phyloP scores from a whole-genome alignment of 1,284 basidiomycete genomes.

The Baeospora myosura region DNA sequence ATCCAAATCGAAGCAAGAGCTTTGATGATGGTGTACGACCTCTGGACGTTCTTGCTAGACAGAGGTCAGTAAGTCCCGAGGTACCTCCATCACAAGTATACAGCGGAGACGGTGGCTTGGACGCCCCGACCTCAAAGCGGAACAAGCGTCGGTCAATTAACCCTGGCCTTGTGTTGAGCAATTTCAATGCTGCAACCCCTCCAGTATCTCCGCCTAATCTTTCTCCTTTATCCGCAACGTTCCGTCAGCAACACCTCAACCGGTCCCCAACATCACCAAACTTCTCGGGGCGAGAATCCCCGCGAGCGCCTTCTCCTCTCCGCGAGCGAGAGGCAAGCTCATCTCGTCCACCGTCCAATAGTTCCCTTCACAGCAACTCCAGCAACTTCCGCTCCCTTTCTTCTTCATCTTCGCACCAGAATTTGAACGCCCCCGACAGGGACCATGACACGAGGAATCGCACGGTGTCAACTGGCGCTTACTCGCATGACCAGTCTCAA shows the following conservation, averaged over 20 bases:
- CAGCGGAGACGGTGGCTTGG: too few species aligned
- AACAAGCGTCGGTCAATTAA: slow-evolving; percentile 43
- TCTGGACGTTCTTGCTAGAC: slow-evolving; percentile 39
- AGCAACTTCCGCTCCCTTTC: slow-evolving; percentile 19
- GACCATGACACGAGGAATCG: too few species aligned
- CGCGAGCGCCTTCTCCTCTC: slow-evolving; percentile 24
- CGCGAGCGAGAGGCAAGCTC: slow-evolving; percentile 24
- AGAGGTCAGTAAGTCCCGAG: too few species aligned
- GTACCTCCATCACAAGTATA: too few species aligned
- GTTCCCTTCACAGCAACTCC: slow-evolving; percentile 16
- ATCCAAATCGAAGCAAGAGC: slow-evolving; percentile 40
- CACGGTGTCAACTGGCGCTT: too few species aligned
- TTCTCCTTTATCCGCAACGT: slow-evolving; percentile 27
- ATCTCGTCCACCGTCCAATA: slow-evolving; percentile 24
- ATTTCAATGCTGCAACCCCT: slow-evolving; percentile 21
- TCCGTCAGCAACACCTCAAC: slow-evolving; percentile 15
- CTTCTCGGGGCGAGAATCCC: slow-evolving; percentile 19
- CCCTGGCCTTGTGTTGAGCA: slow-evolving; percentile 30
- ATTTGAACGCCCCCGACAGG: too few species aligned
- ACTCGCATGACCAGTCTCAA: too few species aligned
- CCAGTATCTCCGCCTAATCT: slow-evolving; percentile 22
- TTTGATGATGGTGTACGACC: slow-evolving; percentile 54
- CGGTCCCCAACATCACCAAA: slow-evolving; percentile 15
- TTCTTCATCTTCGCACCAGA: slow-evolving; percentile 16
- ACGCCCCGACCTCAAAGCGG: slow-evolving; percentile 18